Evolutionary conservation across 495 filamentous ascomycete genomes (phyloP), one percentile per base, ranked within the genome.

Genomic region (Penicillium samsonianum): DNA sequence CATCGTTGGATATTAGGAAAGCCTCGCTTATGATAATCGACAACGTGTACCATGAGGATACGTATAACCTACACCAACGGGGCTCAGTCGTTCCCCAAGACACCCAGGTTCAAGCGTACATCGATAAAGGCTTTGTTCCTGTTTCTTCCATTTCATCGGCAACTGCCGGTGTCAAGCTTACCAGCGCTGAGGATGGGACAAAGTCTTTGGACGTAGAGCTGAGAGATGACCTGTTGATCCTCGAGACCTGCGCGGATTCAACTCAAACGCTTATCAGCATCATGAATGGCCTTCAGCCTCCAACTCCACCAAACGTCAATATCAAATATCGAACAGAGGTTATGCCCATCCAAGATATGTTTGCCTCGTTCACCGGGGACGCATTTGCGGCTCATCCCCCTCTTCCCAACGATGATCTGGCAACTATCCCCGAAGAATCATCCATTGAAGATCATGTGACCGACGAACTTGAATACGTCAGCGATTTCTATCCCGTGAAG

Each of bases 241-340:
- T 99, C 16, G 95, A 99, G 68, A 90, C 91, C 4, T 98, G 95
- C 67, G 94, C 95, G 16, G 95, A 99, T 71, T 98, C 95, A 10
- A 98, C 94, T 0, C 91, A 96, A 64, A 98, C 95, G 1, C 81
- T 99, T 3, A 86, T 95, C 49, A 84, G 80, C 16, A 82, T 94
- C 55, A 68, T 94, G 40, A 91, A 90, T 65, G 92, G 87, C 0
- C 80, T 99, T 5, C 84, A 84, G 11, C 94, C 92, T 22, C 94
- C 95, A 3, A 82, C 83, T 7, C 86, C 90, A 1, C 91, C 92
- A 9, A 90, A 82, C 62, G 87, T 87, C 45, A 85, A 87, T 52
- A 80, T 84, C 54, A 93, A 93, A 65, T 99, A 97, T 68, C 84
- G 87, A 40, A 98, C 93, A 2, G 83, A 93, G 53, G 83, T 96